Base-by-base conservation (phyloP, 805 yeast species). In the Candida taoyuanica region DNA sequence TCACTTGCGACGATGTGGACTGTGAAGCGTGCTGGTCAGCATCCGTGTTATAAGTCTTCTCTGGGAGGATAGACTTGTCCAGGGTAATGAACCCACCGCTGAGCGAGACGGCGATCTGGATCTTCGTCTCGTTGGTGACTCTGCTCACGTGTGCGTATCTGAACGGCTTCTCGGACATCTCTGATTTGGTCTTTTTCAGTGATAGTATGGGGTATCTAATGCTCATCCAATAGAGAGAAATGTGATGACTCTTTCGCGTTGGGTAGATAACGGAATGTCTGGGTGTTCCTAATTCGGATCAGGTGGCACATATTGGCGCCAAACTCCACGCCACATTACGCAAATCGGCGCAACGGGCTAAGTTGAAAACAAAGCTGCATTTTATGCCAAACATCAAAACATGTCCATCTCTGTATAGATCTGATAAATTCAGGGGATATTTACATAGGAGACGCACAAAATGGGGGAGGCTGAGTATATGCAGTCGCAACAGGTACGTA, bases 61-160 rank as follows among this genome's bases (percentile, higher is more conserved):
- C 51, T 28, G 60, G 47, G 25, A 82, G 68, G 21, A 85, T 70
- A 16, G 88, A 78, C 37, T 77, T 65, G 24, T 76, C 76, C 21
- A 89, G 61, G 16, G 70, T 67, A 13, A 89, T 65, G n/a, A 61
- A 65, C 4, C 98, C 98, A 37, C 98, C 98, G 53, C 85, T 91
- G 29, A 93, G 65, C 24, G 83, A 75, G 29, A 93, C 59, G 8
- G 91, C 87, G 17, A 93, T 79, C 60, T 86, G 93, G 53, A 93
- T 86, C 59, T 80, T 85, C 13, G 98, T 93, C 61, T 93, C 98
- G 67, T 93, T 93, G 23, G 98, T 93, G 43, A 74, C 70, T 56
- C 98, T 59, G 18, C 53, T 57, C 5, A 68, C 53, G 23, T 55
- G 45, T 4, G 71, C 69, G 30, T 51, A 52, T 53, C 64, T 62